Base-by-base conservation (phyloP, 2,329 filamentous ascomycete species). In the Ophiocordyceps unilateralis region DNA sequence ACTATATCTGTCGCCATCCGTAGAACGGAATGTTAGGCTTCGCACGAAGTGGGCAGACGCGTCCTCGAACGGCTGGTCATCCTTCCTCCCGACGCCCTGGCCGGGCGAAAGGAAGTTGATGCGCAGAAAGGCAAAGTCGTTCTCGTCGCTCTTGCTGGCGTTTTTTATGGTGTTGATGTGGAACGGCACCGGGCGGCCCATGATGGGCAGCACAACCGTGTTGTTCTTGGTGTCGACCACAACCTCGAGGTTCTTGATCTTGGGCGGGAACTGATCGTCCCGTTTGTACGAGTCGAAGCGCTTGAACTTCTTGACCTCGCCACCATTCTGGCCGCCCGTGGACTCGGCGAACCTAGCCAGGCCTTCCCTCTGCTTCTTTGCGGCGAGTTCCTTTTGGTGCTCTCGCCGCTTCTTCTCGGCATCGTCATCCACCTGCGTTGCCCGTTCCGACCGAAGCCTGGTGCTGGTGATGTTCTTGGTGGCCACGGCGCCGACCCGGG, bases 161-260 rank as follows among this genome's bases (percentile, higher is more conserved):
- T 96, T 98, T 65, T 98, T 98, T 72, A 98, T 94, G 2, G 93
- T 96, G 58, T 77, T 75, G 57, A 98, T 96, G 61, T 98, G 93
- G 68, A 96, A 98, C 0, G 91, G 91, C 22, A 98, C 91, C 0
- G 91, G 89, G 8, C 93, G 79, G 38, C 91, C 91, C 86, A 98
- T 94, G 53, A 98, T 89, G 3, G 93, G 91, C 38, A 98, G 74
- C 42, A 98, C 81, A 45, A 98, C 77, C 0, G 89, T 95, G 44
- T 76, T 76, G 54, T 86, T 91, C 67, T 94, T 96, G 51, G 76
- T 72, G 57, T 98, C 91, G 14, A 96, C 86, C 20, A 94, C 74
- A 47, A 98, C 86, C 48, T 84, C 80, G 44, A 96, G 69, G 53
- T 94, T 89, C 58, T 83, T 82, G 50, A 93, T 78, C 55, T 78